phyloP scores from a whole-genome alignment of 2,329 filamentous ascomycete genomes.

The Stagonosporopsis tanaceti region DNA sequence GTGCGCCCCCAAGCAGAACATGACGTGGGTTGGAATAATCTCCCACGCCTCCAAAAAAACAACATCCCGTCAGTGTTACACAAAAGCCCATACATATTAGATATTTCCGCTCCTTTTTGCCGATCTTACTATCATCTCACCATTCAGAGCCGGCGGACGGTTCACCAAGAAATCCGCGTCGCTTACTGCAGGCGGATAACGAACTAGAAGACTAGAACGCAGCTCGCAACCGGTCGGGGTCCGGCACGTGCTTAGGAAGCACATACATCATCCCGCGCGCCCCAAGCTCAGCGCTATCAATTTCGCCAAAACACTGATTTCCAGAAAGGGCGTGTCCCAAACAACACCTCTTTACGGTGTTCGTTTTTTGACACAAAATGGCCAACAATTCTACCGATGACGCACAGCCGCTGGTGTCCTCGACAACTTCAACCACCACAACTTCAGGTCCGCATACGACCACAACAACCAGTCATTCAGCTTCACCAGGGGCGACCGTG shows the following conservation, averaged over 20 bases:
- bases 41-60: neutral
- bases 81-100: neutral
- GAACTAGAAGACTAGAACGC: conserved; percentile 17
- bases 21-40: conserved; percentile 11
- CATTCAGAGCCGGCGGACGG: neutral
- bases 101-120: neutral
- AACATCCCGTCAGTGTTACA: neutral
- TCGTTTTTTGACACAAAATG: conserved; percentile 21
- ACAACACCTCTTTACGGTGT: conserved; percentile 12
- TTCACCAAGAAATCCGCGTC: conserved; percentile 13
- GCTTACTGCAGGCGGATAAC: conserved; percentile 25
- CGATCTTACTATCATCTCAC: neutral
- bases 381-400: conserved; percentile 21
- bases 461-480: conserved; percentile 35
- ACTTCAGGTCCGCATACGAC: conserved; percentile 42
- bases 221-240: conserved; percentile 20
- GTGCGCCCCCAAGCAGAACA: conserved; percentile 8
- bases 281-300: conserved; percentile 19
- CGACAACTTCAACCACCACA: conserved; percentile 37
- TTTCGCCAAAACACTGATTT: conserved; percentile 16
- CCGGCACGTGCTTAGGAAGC: conserved; percentile 27
- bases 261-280: conserved; percentile 22
- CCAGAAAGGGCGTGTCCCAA: conserved; percentile 6
- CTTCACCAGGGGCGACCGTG: conserved; percentile 30
- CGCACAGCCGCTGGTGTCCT: conserved; percentile 20